These are phyloP conservation scores for Fusarium buharicum DNA, from an alignment of 2,329 filamentous ascomycete genomes.

Conservation along the genomic window DNA sequence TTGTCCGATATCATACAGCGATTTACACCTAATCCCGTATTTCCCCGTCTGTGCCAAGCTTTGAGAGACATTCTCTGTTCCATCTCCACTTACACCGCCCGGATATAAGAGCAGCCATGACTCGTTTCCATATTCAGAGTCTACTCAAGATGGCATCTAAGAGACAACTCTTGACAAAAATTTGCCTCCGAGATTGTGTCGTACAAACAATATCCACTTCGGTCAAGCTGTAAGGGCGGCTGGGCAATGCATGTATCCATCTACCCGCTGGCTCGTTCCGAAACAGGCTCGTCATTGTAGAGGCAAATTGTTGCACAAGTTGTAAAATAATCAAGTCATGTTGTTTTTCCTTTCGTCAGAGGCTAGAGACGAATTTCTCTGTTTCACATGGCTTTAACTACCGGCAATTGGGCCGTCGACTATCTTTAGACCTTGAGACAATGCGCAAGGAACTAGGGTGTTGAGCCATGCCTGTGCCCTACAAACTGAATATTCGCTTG, in stretches of 20 bases:
- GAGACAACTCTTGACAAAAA: neutral
- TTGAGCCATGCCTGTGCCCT: no score
- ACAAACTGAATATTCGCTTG: no score
- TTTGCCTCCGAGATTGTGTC: conserved; percentile 4
- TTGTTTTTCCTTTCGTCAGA: neutral
- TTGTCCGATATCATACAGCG: no score
- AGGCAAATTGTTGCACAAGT: neutral
- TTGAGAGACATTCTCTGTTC: neutral
- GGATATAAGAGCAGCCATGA: no score
- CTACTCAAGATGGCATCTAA: no score
- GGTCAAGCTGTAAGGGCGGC: conserved; percentile 20
- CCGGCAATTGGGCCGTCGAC: no score
- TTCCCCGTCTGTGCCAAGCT: neutral
- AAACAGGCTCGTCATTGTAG: neutral
- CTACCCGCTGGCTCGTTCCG: neutral
- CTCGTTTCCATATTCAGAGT: no score
- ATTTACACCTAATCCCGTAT: neutral
- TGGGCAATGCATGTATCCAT: conserved; percentile 7
- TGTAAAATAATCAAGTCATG: conserved; percentile 1
- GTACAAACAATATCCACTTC: conserved; percentile 21
- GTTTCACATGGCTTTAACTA: no score
- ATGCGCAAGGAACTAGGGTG: no score
- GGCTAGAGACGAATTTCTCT: no score
- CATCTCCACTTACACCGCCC: no score
- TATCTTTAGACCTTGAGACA: no score